Conservation (phyloP, 192 early-diverging fungal species). For the Fimicolochytrium jonesii region DNA sequence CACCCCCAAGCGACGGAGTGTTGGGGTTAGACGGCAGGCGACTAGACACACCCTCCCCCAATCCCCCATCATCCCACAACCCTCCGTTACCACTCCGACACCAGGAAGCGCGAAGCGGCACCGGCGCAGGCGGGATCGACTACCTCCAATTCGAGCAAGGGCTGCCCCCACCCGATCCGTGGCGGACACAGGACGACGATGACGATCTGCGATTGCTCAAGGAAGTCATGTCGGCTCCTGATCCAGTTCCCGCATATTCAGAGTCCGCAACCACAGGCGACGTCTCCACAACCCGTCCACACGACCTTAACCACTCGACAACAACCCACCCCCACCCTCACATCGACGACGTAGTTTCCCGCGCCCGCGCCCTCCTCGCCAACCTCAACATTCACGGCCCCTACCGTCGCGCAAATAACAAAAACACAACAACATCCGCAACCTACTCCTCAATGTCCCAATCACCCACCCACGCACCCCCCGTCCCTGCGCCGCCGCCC, state of each 20-base stretch:
- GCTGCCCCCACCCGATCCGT: constrained; percentile 58
- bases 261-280: background rate
- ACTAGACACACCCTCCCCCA: background rate
- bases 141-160: constrained; percentile 65
- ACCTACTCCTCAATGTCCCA: too few relatives aligned
- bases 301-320: background rate
- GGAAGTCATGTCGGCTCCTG: constrained; percentile 48
- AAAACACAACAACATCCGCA: too few relatives aligned
- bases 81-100: background rate
- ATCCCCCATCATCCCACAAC: background rate
- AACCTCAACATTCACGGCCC: background rate
- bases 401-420: too few relatives aligned
- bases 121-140: constrained; percentile 24
- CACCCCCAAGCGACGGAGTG: background rate
- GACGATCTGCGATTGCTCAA: constrained; percentile 47
- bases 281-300: background rate
- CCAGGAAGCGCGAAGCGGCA: background rate
- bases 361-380: constrained; percentile 8
- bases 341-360: constrained; percentile 1
- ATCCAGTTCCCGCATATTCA: constrained; percentile 15
- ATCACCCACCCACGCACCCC: background rate
- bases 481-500: constrained; percentile 6
- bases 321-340: background rate
- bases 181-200: constrained; percentile 53
- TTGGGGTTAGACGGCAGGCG: background rate